Evolutionary conservation across 805 yeast genomes (phyloP).

Genomic region (Ogataea glucozyma): DNA sequence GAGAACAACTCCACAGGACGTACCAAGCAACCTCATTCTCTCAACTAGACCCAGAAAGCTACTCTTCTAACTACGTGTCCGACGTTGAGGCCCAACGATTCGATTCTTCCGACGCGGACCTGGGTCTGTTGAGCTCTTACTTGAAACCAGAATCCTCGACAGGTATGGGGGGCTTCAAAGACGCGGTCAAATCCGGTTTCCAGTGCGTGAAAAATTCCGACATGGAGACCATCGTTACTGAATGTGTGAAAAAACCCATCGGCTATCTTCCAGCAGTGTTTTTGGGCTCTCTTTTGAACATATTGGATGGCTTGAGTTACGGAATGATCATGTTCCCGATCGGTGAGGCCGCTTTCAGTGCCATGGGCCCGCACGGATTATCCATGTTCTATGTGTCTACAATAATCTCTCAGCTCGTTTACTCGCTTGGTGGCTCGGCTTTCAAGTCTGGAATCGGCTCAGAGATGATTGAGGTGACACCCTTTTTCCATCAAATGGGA

Average conservation of each 20-base stretch:
- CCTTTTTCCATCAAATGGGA: conserved; percentile 97
- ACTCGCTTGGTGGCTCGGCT: conserved; percentile 87
- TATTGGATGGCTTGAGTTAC: conserved; percentile 89
- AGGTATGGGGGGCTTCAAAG: conserved; percentile 2
- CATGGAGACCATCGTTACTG: conserved; percentile 23
- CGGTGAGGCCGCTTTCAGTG: conserved; percentile 72
- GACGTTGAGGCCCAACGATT: conserved; percentile 12
- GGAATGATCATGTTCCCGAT: conserved; percentile 98
- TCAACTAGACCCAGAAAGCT: neutral
- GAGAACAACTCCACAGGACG: too few relatives aligned
- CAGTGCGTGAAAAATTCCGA: conserved; percentile 19
- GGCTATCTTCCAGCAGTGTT: conserved; percentile 75
- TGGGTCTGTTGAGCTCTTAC: neutral
- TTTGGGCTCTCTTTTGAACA: conserved; percentile 79
- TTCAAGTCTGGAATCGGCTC: conserved; percentile 93
- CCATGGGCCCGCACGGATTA: conserved; percentile 83
- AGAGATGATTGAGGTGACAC: conserved; percentile 99
- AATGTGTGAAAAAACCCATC: conserved; percentile 41
- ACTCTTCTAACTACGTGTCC: neutral
- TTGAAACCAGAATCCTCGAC: conserved; percentile 9
- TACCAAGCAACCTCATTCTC: too few relatives aligned
- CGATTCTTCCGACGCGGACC: neutral
- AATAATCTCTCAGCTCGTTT: conserved; percentile 84
- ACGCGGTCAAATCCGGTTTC: conserved; percentile 4
- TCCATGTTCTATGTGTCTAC: conserved; percentile 94